phyloP scores from a whole-genome alignment of 1,284 basidiomycete species.

The Pisolithus thermaeus region DNA sequence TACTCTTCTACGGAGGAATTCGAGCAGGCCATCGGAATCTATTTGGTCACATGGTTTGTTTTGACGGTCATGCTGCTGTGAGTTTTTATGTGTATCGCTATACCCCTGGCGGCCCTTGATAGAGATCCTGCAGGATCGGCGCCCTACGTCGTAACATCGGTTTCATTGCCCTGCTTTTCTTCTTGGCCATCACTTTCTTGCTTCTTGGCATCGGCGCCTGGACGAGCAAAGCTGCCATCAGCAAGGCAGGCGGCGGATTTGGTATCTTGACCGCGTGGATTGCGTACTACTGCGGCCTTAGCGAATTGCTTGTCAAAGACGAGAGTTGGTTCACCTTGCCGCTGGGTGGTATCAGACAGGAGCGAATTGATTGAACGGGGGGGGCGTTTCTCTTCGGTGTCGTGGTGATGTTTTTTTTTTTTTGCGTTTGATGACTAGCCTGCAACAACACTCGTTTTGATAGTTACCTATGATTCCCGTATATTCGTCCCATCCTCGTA shows the following conservation, averaged over 20 bases:
- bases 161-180: constrained; percentile 66
- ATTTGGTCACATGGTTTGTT: constrained; percentile 65
- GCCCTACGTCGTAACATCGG: constrained; percentile 62
- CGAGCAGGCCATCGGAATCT: constrained; percentile 57
- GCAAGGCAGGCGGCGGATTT: constrained; percentile 62
- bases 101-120: not conserved
- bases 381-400: not conserved
- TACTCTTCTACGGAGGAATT: constrained; percentile 44
- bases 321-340: constrained; percentile 48
- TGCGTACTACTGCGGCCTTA: constrained; percentile 65
- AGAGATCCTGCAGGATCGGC: constrained; percentile 41
- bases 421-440: not conserved
- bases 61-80: constrained; percentile 51
- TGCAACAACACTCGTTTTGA: no score
- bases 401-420: not conserved
- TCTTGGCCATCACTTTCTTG: constrained; percentile 62
- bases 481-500: no score
- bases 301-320: constrained; percentile 53
- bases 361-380: constrained; percentile 3
- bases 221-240: constrained; percentile 17
- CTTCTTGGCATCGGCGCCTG: constrained; percentile 48
- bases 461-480: no score
- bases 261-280: constrained; percentile 65
- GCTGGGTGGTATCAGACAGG: constrained; percentile 33
- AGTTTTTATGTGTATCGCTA: constrained; percentile 14